A percentile compares a stretch with the other conserved stretches of the same genome.
Conservation (phyloP, 176 grass and related monocot species). For the Ananas comosus region DNA sequence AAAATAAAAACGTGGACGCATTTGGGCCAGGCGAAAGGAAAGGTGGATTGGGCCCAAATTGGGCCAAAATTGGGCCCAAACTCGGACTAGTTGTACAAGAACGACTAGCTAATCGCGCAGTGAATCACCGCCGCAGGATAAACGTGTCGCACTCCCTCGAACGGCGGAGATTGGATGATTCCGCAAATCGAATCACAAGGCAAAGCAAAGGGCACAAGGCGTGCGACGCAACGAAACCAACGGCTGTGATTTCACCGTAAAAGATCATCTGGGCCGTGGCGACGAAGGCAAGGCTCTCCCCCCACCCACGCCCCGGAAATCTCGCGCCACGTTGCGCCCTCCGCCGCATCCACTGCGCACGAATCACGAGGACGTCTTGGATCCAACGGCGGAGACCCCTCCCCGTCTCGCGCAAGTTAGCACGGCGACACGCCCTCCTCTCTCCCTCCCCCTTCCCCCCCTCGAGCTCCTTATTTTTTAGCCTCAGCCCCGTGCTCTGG, state of each 20-base stretch:
- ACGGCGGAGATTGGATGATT: too few relatives aligned
- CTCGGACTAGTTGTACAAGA: too few relatives aligned
- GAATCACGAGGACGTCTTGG: not conserved
- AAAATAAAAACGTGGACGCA: too few relatives aligned
- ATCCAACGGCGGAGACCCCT: not conserved
- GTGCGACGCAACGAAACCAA: not conserved
- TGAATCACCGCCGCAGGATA: too few relatives aligned
- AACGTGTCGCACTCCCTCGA: too few relatives aligned
- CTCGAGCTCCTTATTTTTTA: not conserved
- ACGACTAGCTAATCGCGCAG: too few relatives aligned
- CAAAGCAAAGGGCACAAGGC: not conserved
- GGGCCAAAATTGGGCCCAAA: too few relatives aligned
- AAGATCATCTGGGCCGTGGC: not conserved
- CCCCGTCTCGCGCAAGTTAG: not conserved
- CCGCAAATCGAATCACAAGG: too few relatives aligned
- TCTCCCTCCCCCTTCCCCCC: too few relatives aligned
- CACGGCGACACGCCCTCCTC: not conserved
- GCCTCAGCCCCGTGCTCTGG: not conserved
- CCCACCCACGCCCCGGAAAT: not conserved
- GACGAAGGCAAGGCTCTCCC: not conserved
- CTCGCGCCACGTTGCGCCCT: not conserved
- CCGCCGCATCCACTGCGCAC: not conserved
- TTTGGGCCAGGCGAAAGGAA: too few relatives aligned
- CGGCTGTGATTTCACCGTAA: not conserved
- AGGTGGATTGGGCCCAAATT: too few relatives aligned